Conservation (phyloP, 163 green algal species). For the Picocystis sp. region DNA sequence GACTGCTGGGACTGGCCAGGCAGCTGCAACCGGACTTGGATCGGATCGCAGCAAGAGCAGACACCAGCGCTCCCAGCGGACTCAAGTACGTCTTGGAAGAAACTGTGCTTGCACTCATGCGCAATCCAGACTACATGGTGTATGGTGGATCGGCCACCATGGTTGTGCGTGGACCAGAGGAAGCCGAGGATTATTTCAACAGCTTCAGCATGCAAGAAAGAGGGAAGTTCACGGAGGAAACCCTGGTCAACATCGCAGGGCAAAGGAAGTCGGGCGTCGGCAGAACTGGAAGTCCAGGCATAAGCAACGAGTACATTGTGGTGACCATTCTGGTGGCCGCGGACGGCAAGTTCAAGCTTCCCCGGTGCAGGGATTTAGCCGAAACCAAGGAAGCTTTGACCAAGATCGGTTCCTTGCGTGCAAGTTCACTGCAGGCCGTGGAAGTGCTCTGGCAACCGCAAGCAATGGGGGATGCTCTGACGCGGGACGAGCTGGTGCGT, state of each 20-base stretch:
- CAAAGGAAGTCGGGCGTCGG: conserved; percentile 2
- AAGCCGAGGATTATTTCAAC: conserved; percentile 68
- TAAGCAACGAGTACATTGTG: conserved; percentile 44
- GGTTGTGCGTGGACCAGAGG: conserved; percentile 35
- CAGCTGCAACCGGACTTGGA: conserved; percentile 71
- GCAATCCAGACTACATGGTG: conserved; percentile 68
- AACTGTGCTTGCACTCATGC: conserved; percentile 60
- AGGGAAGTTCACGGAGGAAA: conserved; percentile 82
- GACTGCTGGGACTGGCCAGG: conserved; percentile 64
- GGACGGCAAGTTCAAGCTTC: conserved; percentile 46
- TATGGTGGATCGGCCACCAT: conserved; percentile 43
- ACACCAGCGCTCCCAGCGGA: conserved; percentile 47
- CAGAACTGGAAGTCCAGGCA: too few species aligned
- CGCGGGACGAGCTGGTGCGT: conserved; percentile 39
- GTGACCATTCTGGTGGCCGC: conserved; percentile 62
- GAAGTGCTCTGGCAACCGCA: conserved; percentile 95
- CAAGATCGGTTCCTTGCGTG: conserved; percentile 33
- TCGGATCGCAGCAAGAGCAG: conserved; percentile 47
- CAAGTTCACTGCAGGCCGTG: conserved; percentile 52
- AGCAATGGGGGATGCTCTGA: conserved; percentile 60
- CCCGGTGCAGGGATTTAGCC: conserved; percentile 27
- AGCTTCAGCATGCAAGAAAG: conserved; percentile 60
- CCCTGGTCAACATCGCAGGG: conserved; percentile 67
- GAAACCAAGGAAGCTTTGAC: conserved; percentile 24
- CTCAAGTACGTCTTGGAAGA: conserved; percentile 32